Evolutionary conservation across 2,329 filamentous ascomycete species (phyloP).

Genomic region (Colletotrichum salicis): DNA sequence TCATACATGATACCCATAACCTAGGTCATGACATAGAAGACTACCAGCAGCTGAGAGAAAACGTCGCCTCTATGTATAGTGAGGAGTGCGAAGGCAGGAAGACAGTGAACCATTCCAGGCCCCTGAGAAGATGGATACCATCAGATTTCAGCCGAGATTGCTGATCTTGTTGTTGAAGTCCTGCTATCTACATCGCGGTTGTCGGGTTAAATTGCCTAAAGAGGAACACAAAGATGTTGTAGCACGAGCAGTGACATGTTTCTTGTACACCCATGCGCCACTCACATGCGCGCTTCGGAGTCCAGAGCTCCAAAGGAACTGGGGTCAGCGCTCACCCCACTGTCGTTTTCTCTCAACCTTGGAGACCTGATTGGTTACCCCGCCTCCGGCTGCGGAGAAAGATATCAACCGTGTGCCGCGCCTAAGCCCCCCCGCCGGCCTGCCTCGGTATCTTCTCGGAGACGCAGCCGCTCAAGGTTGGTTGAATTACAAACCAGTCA

Average conservation of each 20-base stretch:
- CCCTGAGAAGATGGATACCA: neutral
- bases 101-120: neutral
- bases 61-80: neutral
- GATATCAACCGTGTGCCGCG: constrained; percentile 13
- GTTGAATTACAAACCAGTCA: constrained; percentile 26
- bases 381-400: constrained; percentile 36
- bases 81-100: too few relatives aligned
- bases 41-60: neutral
- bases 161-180: neutral
- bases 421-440: constrained; percentile 30
- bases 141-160: neutral
- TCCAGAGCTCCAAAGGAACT: neutral
- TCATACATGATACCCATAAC: constrained; percentile 15
- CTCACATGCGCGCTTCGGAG: constrained; percentile 29
- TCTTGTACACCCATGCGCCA: constrained; percentile 17
- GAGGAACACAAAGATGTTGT: neutral
- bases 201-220: neutral
- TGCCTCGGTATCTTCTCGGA: constrained; percentile 35
- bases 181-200: neutral
- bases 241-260: constrained; percentile 6
- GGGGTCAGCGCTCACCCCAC: constrained; percentile 16
- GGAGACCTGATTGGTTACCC: constrained; percentile 24
- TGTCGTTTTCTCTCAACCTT: neutral
- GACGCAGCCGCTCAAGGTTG: constrained; percentile 1
- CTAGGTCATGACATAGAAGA: neutral